Evolutionary conservation across 306 rosid genomes (phyloP).

Genomic region (Abrus precatorius): DNA sequence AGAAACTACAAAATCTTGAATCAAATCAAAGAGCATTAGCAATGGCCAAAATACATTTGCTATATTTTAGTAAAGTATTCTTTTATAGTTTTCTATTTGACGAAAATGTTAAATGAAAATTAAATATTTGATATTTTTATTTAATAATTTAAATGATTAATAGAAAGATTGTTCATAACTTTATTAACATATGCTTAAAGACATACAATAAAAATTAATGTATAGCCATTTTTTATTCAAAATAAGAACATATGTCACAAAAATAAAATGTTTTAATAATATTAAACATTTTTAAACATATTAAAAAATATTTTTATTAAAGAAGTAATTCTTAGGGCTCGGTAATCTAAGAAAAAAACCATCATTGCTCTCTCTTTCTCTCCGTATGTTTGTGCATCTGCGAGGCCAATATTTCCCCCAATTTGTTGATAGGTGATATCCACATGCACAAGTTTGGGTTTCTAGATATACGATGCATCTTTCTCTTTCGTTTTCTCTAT

Average conservation of each 20-base stretch:
- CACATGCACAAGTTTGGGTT: slow-evolving; percentile 47
- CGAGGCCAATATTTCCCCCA: slow-evolving; percentile 18
- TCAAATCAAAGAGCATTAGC: slow-evolving; percentile 5
- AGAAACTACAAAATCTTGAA: not conserved
- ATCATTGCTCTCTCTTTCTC: slow-evolving; percentile 23
- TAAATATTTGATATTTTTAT: not conserved
- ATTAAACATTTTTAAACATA: no score
- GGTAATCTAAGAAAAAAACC: slow-evolving; percentile 47
- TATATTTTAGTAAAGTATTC: not conserved
- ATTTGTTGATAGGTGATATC: slow-evolving; percentile 33
- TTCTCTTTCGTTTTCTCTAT: slow-evolving; percentile 21
- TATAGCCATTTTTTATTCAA: no score
- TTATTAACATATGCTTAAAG: no score
- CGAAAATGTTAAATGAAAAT: not conserved
- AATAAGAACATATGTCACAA: no score
- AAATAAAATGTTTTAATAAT: no score
- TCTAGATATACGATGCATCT: slow-evolving; percentile 25
- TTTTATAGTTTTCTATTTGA: not conserved
- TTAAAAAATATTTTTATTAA: not conserved
- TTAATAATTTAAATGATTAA: not conserved
- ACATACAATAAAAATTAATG: no score
- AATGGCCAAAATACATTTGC: not conserved
- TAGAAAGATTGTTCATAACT: not conserved
- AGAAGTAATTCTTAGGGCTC: slow-evolving; percentile 43
- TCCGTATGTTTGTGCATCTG: slow-evolving; percentile 1